These are phyloP conservation scores for Chaetomium cochliodes DNA, from an alignment of 495 filamentous ascomycete genomes.

Conservation along the genomic window DNA sequence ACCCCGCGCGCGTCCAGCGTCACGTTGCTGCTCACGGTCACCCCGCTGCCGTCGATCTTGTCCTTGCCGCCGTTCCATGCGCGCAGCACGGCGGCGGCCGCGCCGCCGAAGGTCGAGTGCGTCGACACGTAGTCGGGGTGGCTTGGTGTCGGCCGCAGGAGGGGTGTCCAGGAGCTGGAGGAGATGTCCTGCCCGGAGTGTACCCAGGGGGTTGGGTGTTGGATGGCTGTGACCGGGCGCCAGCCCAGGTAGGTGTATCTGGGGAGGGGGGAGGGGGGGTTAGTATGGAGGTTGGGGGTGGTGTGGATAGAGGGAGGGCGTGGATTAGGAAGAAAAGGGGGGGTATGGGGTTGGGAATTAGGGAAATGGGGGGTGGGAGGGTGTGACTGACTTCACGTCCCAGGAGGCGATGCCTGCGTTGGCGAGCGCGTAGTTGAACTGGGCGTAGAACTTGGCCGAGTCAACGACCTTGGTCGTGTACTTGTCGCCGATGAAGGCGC, in stretches of 20 bases:
- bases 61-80: conserved; percentile 27
- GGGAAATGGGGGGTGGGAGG: not conserved
- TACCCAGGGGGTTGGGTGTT: conserved; percentile 29
- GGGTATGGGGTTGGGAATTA: not conserved
- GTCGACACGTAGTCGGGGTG: conserved; percentile 41
- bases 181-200: conserved; percentile 26
- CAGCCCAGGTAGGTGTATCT: conserved; percentile 33
- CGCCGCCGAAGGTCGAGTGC: conserved; percentile 39
- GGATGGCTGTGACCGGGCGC: conserved; percentile 40
- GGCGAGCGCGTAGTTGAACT: conserved; percentile 42
- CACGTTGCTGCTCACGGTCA: conserved; percentile 35
- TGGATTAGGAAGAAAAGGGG: too few species aligned
- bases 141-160: conserved; percentile 37
- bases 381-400: conserved; percentile 29
- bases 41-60: not conserved
- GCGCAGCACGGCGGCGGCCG: conserved; percentile 31
- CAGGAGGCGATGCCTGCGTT: conserved; percentile 39
- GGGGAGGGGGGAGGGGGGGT: not conserved
- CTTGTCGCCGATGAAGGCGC: conserved; percentile 27
- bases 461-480: conserved; percentile 31
- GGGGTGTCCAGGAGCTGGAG: conserved; percentile 33
- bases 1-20: conserved; percentile 33
- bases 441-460: conserved; percentile 39
- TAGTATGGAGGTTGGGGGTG: not conserved
- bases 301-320: too few species aligned